Evolutionary conservation across 2,329 filamentous ascomycete genomes (phyloP), one percentile per base, ranked within the genome.

Genomic region (Incumbomyces lentus): DNA sequence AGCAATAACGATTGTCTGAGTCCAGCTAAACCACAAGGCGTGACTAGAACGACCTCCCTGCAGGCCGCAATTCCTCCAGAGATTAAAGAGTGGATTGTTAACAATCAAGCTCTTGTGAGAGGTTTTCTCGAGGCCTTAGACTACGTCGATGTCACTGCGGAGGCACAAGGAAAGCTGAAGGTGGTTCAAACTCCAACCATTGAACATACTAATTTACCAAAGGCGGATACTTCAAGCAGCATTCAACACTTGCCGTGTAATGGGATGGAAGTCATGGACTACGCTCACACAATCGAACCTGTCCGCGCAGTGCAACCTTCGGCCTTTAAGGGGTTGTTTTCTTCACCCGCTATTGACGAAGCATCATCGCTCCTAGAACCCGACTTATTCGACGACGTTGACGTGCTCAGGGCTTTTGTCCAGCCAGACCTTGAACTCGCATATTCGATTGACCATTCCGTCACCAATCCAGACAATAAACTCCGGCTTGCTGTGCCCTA

Each of bases 401-500:
- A 35, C 11, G 33, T 6, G 16, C 33, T 35, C 4, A n/a, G 16
- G 16, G 11, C 13, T 4, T 44, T 40, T 34, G 26, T 32, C 35
- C 11, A 22, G 18, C 34, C 34, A 31, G 26, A 40, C 34, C 18
- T 36, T 29, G 10, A 36, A 37, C 40, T 37, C 12, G 14, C 19
- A 19, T 30, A 26, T 40, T 31, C 10, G 44, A 22, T 38, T 11
- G 13, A 46, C 44, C 44, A 45, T 22, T 19, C 34, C 2, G 29
- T 42, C 10, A 42, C 33, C n/a, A 31, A 37, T 19, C 42, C 42
- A 2, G 33, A 35, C 17, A 31, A 22, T 34, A 31, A 29, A 4
- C 14, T 30, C n/a, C 42, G 42, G 1, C 22, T 45, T 2, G 3
- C 18, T 11, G 22, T 49, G 6, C 46, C 53, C 19, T 55, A 50